phyloP scores from a whole-genome alignment of 1,139 yeast species.

The Taphrina communis region DNA sequence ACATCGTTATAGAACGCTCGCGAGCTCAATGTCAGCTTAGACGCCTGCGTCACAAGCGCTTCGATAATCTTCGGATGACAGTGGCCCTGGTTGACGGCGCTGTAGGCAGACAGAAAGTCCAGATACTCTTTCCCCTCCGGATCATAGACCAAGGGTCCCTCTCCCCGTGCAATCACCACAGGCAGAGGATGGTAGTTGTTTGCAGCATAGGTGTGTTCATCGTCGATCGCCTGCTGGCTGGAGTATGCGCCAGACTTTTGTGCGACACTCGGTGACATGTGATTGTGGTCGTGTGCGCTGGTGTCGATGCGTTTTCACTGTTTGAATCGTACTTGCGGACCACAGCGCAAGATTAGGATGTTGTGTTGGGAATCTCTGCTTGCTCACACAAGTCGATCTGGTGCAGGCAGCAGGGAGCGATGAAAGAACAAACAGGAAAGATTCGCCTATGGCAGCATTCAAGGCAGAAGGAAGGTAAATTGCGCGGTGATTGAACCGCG shows the following conservation, averaged over 20 bases:
- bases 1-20: constrained; percentile 92
- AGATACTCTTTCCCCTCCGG: constrained; percentile 76
- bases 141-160: constrained; percentile 96
- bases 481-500: constrained; percentile 32
- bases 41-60: constrained; percentile 88
- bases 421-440: no score
- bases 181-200: constrained; percentile 98
- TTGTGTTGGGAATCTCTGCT: no score
- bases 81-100: constrained; percentile 98
- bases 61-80: constrained; percentile 91
- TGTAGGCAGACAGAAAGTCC: constrained; percentile 60
- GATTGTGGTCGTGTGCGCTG: not conserved
- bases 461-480: not conserved
- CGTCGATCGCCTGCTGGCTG: constrained; percentile 53
- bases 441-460: no score
- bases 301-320: no score
- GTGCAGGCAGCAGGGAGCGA: no score
- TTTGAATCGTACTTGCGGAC: no score
- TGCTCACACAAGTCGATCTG: no score
- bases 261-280: constrained; percentile 39
- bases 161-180: constrained; percentile 84
- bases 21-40: constrained; percentile 79
- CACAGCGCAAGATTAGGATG: no score
- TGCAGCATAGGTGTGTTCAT: constrained; percentile 84
- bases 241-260: constrained; percentile 36